Conservation (phyloP, 2,329 filamentous ascomycete species). For the Calonectria hongkongensis region DNA sequence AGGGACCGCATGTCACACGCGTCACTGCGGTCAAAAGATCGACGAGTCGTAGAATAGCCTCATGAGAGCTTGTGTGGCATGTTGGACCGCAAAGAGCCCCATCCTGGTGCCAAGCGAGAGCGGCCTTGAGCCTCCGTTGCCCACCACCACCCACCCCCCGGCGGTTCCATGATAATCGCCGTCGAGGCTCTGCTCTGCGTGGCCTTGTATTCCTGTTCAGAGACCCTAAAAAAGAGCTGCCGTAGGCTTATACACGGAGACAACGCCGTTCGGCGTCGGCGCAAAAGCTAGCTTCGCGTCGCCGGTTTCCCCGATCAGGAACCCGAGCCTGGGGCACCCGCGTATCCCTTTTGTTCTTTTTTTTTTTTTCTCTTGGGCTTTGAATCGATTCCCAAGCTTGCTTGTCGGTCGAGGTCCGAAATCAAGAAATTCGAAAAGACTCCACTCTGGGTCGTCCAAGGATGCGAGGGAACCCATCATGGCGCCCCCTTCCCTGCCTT, state of each 20-base stretch:
- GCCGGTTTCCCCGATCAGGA: constrained; percentile 2
- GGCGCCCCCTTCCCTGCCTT: neutral
- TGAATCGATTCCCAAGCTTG: neutral
- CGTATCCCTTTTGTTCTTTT: neutral
- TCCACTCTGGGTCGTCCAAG: constrained; percentile 10
- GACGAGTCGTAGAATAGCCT: constrained; percentile 23
- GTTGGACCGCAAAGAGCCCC: constrained; percentile 14
- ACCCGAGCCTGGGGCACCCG: no score
- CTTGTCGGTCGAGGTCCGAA: constrained; percentile 3
- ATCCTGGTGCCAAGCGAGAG: neutral
- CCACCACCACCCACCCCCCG: neutral
- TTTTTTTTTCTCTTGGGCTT: neutral
- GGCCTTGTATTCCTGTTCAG: no score
- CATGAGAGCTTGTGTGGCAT: constrained; percentile 17
- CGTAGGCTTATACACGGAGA: neutral
- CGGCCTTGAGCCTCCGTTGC: constrained; percentile 36
- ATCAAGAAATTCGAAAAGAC: neutral
- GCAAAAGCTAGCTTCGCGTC: neutral
- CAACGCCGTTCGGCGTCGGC: constrained; percentile 1
- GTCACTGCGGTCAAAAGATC: neutral
- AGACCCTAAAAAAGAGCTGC: neutral
- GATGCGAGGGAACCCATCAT: constrained; percentile 11
- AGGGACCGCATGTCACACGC: constrained; percentile 21
- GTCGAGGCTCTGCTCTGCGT: no score
- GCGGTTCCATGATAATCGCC: no score